Evolutionary conservation across 1,284 basidiomycete species (phyloP), one percentile per base, ranked within the genome.

Genomic region (Lignosus rhinocerotis): DNA sequence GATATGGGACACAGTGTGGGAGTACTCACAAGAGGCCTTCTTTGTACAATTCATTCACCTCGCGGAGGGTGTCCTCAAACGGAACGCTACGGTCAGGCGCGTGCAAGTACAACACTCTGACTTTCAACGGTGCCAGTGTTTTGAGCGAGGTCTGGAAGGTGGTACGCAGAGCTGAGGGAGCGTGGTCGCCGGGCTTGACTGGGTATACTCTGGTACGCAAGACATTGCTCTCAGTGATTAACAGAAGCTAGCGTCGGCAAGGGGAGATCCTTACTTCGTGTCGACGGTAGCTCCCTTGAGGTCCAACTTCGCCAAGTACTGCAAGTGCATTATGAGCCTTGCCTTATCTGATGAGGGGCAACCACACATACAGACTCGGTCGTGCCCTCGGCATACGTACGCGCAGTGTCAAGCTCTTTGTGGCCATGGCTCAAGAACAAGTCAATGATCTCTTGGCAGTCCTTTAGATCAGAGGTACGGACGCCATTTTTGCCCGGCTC

Each of bases 401-500:
- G 69, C 1, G 81, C 79, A 0, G 82, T 82, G 50, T 85, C 82
- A 33, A 85, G 54, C 62, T 82, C 80, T 25, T 65, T 73, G 60
- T 80, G 72, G 2, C 80, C 79, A 50, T 76, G 65, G 10, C 65
- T 64, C 55, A 79, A 73, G 70, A 80, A 82, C 5, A 74, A 64
- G 49, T 83, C 75, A 51, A 85, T 61, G 52, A 83, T 77, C 53
- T 76, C 72, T 63, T 81, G 78, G 58, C 75, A 77, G 44, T 77
- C 72, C 2, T 67, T 63, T 41, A 71, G 54, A 31, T 77, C 75
- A 5, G 72, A 67, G 14, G 70, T 78, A 32, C 80, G 74, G 8
- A 77, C 75, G 17, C 75, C 78, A 39, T 74, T 75, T 66, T 73
- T 79, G 4, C 78, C 79, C 9, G 76, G 60, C 16, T 68, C 71